A percentile compares a stretch with the other conserved stretches of the same genome.
phyloP scores from a whole-genome alignment of 345 rosid genomes.

The Arabidopsis suecica region DNA sequence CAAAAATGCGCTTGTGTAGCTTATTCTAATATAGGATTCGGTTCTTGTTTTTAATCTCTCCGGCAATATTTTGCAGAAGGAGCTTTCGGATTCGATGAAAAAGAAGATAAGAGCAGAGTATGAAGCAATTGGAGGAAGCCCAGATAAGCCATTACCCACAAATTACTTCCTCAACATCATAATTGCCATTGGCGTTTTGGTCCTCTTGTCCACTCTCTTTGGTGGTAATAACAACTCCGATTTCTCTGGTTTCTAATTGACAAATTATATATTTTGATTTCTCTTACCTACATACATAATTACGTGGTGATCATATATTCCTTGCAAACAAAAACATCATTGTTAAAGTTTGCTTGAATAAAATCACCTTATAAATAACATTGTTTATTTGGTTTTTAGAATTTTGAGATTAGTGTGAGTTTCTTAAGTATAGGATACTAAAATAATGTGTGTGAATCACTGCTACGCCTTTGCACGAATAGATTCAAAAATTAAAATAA shows the following conservation, averaged over 20 bases:
- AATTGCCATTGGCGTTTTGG: slow-evolving; percentile 70
- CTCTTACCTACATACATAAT: slow-evolving; percentile 21
- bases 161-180: slow-evolving; percentile 89
- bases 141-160: slow-evolving; percentile 72
- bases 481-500: slow-evolving; percentile 10
- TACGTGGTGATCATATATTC: not conserved
- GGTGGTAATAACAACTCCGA: slow-evolving; percentile 54
- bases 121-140: slow-evolving; percentile 82
- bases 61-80: slow-evolving; percentile 58
- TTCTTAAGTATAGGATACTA: not conserved
- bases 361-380: not conserved
- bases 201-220: slow-evolving; percentile 64
- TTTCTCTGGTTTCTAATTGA: slow-evolving; percentile 38
- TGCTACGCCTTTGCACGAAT: slow-evolving; percentile 5
- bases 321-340: slow-evolving; percentile 12
- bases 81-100: slow-evolving; percentile 87
- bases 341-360: slow-evolving; percentile 2
- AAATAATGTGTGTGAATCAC: not conserved
- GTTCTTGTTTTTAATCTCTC: not conserved
- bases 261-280: not conserved
- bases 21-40: not conserved
- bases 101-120: slow-evolving; percentile 91
- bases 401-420: not conserved
- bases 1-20: not conserved
- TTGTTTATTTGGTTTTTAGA: not conserved